Conservation (phyloP, 2,329 filamentous ascomycete genomes). For the Aureobasidium musti region DNA sequence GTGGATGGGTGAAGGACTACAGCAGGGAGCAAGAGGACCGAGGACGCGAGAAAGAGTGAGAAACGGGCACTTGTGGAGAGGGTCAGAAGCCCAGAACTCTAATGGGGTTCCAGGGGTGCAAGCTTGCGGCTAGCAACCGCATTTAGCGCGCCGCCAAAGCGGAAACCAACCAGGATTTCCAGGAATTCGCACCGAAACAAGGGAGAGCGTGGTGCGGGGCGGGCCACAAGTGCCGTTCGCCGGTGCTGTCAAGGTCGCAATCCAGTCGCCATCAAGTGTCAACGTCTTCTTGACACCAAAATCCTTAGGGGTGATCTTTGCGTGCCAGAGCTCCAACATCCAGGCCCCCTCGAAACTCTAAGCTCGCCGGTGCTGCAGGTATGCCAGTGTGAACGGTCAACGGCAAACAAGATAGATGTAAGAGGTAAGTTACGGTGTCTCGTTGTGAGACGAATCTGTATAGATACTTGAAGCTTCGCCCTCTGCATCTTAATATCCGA, state of each 20-base stretch:
- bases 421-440: conserved; percentile 23
- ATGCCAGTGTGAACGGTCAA: conserved; percentile 27
- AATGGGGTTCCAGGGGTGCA: conserved; percentile 16
- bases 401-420: conserved; percentile 28
- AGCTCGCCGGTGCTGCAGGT: conserved; percentile 25
- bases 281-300: conserved; percentile 25
- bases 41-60: conserved; percentile 25
- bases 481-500: conserved; percentile 24
- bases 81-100: conserved; percentile 25
- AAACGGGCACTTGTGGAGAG: conserved; percentile 19
- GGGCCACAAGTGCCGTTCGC: conserved; percentile 28
- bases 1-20: conserved; percentile 3
- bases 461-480: conserved; percentile 26
- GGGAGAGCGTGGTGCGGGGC: conserved; percentile 12
- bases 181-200: not conserved
- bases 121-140: conserved; percentile 23
- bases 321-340: conserved; percentile 3
- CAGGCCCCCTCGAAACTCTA: conserved; percentile 22
- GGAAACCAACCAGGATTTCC: conserved; percentile 5
- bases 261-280: conserved; percentile 19
- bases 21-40: conserved; percentile 6
- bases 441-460: conserved; percentile 27
- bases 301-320: conserved; percentile 6
- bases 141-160: conserved; percentile 17
- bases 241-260: conserved; percentile 28